Evolutionary conservation across 75 land plant species (phyloP), one percentile per base, ranked within the genome.

Genomic region (Pinus tabuliformis): DNA sequence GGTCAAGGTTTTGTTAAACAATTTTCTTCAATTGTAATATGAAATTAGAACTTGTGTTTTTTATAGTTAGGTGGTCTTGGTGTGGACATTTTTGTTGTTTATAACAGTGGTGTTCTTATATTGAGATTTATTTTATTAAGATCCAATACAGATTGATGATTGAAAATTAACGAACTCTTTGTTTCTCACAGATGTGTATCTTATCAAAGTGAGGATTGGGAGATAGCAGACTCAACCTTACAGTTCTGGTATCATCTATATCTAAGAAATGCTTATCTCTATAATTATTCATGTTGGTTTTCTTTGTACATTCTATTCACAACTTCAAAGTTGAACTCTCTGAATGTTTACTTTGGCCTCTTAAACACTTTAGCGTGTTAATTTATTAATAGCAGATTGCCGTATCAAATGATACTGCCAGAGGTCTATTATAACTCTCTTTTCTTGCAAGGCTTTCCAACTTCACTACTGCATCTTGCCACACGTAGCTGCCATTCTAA

Each of bases 191-290:
- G 99, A 70, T 97, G 99, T 86, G 82, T 95, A 14, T 82, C 92
- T 62, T 95, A 88, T 91, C 96, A 92, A 83, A 88, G 95, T 80
- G 86, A 87, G 65, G 92, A 91, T 62, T 93, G 96, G 93, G 99
- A 97, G 57, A 93, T 95, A 78, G 91, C 98, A 58, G 98, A 97
- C 75, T 91, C 99, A 60, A 97, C 97, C 17, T 81, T 97, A 45
- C 96, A 85, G 57, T 97, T 97, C 77, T 97, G 99, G 99, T 97
- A 89, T 68, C 26, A 7, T 36, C 71, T 20, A 39, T 39, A 68
- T 68, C n/a, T 39, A 39, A 36, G 3, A 21, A 42, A 33, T 64
- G 12, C 52, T 18, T 33, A 68, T 39, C 52, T 68, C 42, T 9
- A 6, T 68, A 20, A 68, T 45, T 68, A 42, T 20, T 39, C 6